Conservation (phyloP, 2,329 filamentous ascomycete species). For the Monascus ruber region DNA sequence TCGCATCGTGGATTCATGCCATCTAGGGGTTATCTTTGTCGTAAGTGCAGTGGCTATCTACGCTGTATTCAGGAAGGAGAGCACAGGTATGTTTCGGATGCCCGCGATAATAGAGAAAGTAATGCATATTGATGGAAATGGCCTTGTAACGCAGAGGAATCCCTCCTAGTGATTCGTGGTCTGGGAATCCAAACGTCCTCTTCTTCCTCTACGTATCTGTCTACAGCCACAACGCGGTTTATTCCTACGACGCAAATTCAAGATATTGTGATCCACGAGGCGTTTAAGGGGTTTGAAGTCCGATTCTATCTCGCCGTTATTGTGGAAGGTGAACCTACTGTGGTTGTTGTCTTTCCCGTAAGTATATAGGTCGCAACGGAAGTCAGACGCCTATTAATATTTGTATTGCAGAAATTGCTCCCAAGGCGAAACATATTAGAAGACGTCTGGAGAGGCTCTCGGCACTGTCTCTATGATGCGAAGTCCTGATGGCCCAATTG, state of each 20-base stretch:
- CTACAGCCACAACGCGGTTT: slow-evolving; percentile 52
- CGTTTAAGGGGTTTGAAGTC: slow-evolving; percentile 84
- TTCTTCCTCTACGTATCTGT: slow-evolving; percentile 56
- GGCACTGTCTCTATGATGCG: slow-evolving; percentile 68
- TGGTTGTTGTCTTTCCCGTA: slow-evolving; percentile 90
- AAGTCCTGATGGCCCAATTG: slow-evolving; percentile 29
- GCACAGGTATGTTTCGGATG: slow-evolving; percentile 34
- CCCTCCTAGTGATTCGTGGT: slow-evolving; percentile 74
- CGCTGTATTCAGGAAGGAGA: slow-evolving; percentile 36
- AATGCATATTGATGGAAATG: too few relatives aligned
- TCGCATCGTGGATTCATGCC: slow-evolving; percentile 25
- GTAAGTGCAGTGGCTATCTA: slow-evolving; percentile 31
- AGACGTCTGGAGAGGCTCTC: slow-evolving; percentile 77
- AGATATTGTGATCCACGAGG: slow-evolving; percentile 90
- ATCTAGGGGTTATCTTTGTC: slow-evolving; percentile 32
- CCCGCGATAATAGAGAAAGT: too few relatives aligned
- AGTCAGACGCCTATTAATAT: neutral
- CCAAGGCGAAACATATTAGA: slow-evolving; percentile 67
- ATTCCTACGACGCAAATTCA: slow-evolving; percentile 88
- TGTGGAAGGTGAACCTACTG: slow-evolving; percentile 74
- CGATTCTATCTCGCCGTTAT: slow-evolving; percentile 81
- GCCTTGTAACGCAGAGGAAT: slow-evolving; percentile 50
- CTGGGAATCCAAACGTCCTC: slow-evolving; percentile 82
- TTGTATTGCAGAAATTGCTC: slow-evolving; percentile 44
- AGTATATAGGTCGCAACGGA: slow-evolving; percentile 11